Base-by-base conservation (phyloP, 441 rosid genomes). In the Hura crepitans region DNA sequence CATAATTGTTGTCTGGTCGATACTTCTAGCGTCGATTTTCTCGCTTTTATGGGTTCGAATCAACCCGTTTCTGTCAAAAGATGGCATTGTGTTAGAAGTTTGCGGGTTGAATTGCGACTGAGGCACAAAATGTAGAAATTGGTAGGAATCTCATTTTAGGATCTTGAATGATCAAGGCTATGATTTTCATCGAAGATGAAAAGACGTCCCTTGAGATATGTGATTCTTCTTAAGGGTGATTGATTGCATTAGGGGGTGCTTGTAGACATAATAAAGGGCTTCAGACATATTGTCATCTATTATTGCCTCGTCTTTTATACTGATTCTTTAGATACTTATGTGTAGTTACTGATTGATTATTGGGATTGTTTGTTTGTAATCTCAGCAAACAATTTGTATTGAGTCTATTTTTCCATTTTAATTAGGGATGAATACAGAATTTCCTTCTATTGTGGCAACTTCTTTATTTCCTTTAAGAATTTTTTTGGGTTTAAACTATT, bases 21-120 rank as follows among this genome's bases (percentile, higher is more conserved):
- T 95, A 59, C 94, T 95, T 68, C 80, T 95, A 0, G 90, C 97
- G 58, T 95, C 98, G 0, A 85, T 95, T 57, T 82, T 90, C 72
- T 83, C 98, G 5, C 93, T 95, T 6, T 64, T 95, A 47, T 95
- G 99, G 99, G 98, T 90, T 27, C 77, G 97, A 27, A 84, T 95
- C 76, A 87, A 95, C 73, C 97, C 99, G 0, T 95, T 92, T 68
- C 77, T 82, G 53, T 79, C 92, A 0, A 85, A 69, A 80, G 91
- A 78, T 25, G 99, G 91, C 31, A 78, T 84, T 9, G 82, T 90
- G 4, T 80, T 92, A 27, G 97, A 94, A 85, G 79, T 85, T 22
- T 94, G 99, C 4, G 93, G 96, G 55, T 80, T 94, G 84, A 73
- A 89, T 54, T 94, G 99, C 69, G 62, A 87, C 72, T 84, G 55